Evolutionary conservation across 192 early-diverging fungal species (phyloP).

Genomic region (Gamsiella multidivaricata): DNA sequence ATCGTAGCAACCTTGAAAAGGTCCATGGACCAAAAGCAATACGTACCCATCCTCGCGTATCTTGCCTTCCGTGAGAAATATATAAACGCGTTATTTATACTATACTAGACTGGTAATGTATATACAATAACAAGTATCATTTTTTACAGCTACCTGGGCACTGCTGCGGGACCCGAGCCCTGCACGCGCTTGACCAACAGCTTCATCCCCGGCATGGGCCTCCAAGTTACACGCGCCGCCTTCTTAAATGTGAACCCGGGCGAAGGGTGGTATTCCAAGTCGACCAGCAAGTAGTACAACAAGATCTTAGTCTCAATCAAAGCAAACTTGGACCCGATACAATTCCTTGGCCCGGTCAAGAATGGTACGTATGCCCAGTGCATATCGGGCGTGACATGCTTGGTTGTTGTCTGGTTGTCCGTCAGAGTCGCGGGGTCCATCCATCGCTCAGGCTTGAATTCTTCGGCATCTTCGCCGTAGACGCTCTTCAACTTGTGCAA

Average conservation of each 20-base stretch:
- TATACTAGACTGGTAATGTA: no score
- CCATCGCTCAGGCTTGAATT: conserved; percentile 68
- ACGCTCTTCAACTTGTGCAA: conserved; percentile 55
- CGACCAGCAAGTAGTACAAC: conserved; percentile 56
- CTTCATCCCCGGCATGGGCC: conserved; percentile 60
- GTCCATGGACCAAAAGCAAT: no score
- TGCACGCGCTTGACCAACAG: conserved; percentile 44
- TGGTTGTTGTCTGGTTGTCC: conserved; percentile 13
- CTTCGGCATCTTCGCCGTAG: conserved; percentile 62
- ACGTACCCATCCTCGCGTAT: no score
- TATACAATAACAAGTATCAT: no score
- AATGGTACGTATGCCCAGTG: conserved; percentile 57
- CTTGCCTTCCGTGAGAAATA: no score
- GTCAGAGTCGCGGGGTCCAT: conserved; percentile 38
- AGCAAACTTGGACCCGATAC: conserved; percentile 69
- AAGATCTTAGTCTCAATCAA: conserved; percentile 68
- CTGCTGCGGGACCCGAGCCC: no score
- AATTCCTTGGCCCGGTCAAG: conserved; percentile 62
- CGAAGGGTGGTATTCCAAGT: conserved; percentile 53
- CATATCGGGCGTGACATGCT: conserved; percentile 35
- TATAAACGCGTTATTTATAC: no score
- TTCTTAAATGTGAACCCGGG: conserved; percentile 59
- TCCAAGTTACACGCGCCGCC: conserved; percentile 55
- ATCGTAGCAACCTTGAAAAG: no score
- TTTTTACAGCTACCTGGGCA: no score